Evolutionary conservation across 164 flowering plant species (phyloP), one percentile per base, ranked within the genome.

Genomic region (Tinospora cordifolia): DNA sequence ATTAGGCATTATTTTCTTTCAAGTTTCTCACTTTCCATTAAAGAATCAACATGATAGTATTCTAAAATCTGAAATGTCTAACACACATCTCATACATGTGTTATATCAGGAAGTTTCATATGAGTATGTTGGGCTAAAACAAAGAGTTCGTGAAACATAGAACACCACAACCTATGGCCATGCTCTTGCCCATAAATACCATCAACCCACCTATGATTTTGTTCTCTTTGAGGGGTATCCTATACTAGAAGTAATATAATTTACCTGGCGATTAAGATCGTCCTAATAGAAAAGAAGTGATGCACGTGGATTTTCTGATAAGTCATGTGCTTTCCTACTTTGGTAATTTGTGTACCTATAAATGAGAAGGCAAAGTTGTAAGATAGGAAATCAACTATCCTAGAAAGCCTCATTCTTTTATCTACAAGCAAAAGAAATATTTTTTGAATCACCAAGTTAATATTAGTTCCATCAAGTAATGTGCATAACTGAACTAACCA

Each of bases 231-330:
- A n/a, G n/a, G n/a, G n/a, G 58, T 51, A 14, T 51, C 19, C 58
- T 10, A 8, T 51, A 51, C 15, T 51, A 4, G 58, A 59, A 67
- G 40, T 63, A 36, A 1, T 34, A 46, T 67, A 15, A 6, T 38
- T 77, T 74, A 90, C 97, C 95, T 87, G 87, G 67, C 96, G 94
- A 72, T 89, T 90, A 51, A 87, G 87, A 74, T 77, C 79, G 65
- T 82, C 87, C 97, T 96, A 94, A 74, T 78, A 87, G 79, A 94
- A 92, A 68, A 92, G 87, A 72, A 94, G 89, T 34, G 93, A 75
- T 69, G 93, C 97, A 69, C 60, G 78, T 38, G 97, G 91, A 83
- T 94, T 94, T 81, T 90, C 97, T 64, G 92, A 86, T 78, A 94
- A 39, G 38, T 90, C 85, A 71, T 24, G 80, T 41, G 83, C 92